A percentile compares a stretch with the other conserved stretches of the same genome.
Evolutionary conservation across 2,329 filamentous ascomycete genomes (phyloP).

Genomic region (Colletotrichum incanum): DNA sequence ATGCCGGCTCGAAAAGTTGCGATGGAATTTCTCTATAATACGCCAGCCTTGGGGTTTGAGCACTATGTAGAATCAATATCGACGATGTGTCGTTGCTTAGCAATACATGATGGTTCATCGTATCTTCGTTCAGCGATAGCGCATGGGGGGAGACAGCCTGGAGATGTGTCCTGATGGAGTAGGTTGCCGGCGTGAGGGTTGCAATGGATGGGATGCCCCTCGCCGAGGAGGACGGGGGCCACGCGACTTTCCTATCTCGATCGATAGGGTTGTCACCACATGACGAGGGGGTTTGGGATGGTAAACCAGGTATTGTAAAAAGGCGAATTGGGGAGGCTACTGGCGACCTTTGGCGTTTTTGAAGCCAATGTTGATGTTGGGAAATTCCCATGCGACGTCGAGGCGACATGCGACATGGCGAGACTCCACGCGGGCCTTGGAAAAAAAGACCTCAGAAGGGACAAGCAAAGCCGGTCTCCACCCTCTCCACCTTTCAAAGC

Average conservation of each 20-base stretch:
- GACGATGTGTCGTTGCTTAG: constrained; percentile 18
- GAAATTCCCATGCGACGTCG: not conserved
- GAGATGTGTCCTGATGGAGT: constrained; percentile 24
- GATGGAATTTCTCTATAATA: constrained; percentile 31
- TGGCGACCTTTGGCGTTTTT: not conserved
- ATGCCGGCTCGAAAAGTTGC: constrained; percentile 32
- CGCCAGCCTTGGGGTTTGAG: not conserved
- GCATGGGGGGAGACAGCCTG: not conserved
- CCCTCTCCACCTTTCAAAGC: constrained; percentile 21
- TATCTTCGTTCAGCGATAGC: too few relatives aligned
- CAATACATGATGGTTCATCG: not conserved
- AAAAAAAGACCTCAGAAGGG: too few relatives aligned
- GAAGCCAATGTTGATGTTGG: too few relatives aligned
- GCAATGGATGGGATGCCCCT: not conserved
- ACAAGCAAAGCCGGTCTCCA: not conserved
- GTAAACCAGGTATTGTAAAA: not conserved
- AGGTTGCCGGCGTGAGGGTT: constrained; percentile 14
- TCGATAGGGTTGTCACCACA: not conserved
- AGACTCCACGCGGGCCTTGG: not conserved
- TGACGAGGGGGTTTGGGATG: not conserved
- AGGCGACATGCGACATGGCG: not conserved
- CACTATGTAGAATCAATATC: constrained; percentile 40
- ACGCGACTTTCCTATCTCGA: constrained; percentile 10
- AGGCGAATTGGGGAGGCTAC: not conserved
- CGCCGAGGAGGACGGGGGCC: not conserved